Conservation (phyloP, 1,284 basidiomycete species). For the Heterobasidion irregulare region DNA sequence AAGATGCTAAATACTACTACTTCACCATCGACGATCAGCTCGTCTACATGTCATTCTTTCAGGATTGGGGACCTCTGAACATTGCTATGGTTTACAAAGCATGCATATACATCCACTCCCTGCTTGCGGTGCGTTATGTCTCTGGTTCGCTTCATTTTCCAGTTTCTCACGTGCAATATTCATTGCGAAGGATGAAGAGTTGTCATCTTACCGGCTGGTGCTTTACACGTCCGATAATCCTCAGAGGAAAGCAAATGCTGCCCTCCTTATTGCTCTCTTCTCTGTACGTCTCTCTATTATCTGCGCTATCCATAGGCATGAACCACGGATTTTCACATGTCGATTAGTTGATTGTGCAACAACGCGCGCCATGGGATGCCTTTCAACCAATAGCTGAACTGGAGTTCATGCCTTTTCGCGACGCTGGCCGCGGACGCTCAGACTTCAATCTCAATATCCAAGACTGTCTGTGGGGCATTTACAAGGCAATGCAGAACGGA, state of each 20-base stretch:
- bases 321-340: background rate
- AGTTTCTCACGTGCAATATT: constrained; percentile 8
- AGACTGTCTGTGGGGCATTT: constrained; percentile 92
- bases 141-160: background rate
- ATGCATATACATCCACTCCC: constrained; percentile 86
- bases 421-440: constrained; percentile 88
- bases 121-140: constrained; percentile 61
- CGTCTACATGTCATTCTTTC: constrained; percentile 89
- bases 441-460: constrained; percentile 92
- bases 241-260: constrained; percentile 87
- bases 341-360: constrained; percentile 84
- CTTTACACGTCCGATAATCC: constrained; percentile 87
- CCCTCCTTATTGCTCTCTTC: constrained; percentile 87
- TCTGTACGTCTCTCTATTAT: constrained; percentile 44
- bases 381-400: constrained; percentile 88
- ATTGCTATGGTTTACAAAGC: constrained; percentile 90
- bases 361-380: constrained; percentile 90
- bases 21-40: constrained; percentile 90
- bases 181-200: constrained; percentile 53
- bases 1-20: constrained; percentile 69
- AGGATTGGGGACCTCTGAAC: constrained; percentile 94
- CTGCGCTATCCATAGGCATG: background rate
- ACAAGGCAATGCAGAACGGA: constrained; percentile 87
- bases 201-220: constrained; percentile 67
- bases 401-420: constrained; percentile 92